Conservation (phyloP, 768 basidiomycete species). For the Cyclocybe aegerita region DNA sequence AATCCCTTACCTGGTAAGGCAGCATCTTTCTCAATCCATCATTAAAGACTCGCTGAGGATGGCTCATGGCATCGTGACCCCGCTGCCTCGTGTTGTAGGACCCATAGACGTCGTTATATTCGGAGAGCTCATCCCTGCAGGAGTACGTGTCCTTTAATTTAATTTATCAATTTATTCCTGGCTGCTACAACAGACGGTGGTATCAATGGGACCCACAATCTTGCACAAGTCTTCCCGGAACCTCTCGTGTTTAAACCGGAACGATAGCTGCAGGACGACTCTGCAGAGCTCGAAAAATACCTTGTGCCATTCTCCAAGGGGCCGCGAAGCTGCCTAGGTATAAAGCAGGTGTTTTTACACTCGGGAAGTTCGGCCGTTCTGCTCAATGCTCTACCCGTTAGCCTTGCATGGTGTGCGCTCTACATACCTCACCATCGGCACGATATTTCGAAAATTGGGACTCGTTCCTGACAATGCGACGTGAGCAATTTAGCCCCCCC, state of each 20-base stretch:
- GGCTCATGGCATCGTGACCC: constrained; percentile 35
- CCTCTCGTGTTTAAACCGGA: constrained; percentile 39
- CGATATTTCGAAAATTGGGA: constrained; percentile 37
- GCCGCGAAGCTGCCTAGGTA: constrained; percentile 42
- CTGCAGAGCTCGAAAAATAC: constrained; percentile 36
- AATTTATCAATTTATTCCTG: background rate
- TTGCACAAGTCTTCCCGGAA: constrained; percentile 42
- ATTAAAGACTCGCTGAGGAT: constrained; percentile 46
- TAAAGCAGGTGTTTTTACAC: constrained; percentile 31
- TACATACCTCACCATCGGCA: constrained; percentile 40
- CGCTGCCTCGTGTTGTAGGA: constrained; percentile 40
- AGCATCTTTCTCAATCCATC: background rate
- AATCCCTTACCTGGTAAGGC: constrained; percentile 43
- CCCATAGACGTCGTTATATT: constrained; percentile 30
- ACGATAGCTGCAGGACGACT: constrained; percentile 37
- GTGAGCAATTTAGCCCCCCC: constrained; percentile 21
- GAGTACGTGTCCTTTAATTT: constrained; percentile 24
- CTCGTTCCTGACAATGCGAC: constrained; percentile 29
- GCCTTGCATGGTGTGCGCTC: constrained; percentile 44
- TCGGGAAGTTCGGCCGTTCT: background rate
- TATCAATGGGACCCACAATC: constrained; percentile 37
- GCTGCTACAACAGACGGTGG: constrained; percentile 30
- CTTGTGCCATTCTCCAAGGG: constrained; percentile 45
- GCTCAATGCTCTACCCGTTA: constrained; percentile 10
- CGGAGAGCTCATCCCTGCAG: constrained; percentile 34